phyloP scores from a whole-genome alignment of 2,329 filamentous ascomycete species.

The Fusarium compactum region DNA sequence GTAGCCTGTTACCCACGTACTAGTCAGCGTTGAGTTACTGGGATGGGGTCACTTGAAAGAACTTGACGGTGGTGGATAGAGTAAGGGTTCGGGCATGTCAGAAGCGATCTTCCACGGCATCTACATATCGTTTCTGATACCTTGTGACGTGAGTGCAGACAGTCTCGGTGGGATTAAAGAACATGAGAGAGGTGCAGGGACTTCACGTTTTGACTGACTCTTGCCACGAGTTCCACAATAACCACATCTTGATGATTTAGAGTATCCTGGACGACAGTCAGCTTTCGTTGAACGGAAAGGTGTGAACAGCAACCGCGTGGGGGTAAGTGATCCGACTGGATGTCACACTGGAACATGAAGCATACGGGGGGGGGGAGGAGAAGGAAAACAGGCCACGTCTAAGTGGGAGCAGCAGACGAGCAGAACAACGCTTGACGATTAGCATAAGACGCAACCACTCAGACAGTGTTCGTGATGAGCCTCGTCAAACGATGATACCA shows the following conservation, averaged over 20 bases:
- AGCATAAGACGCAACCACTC: background rate
- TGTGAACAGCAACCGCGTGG: slow-evolving; percentile 34
- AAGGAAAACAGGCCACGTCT: slow-evolving; percentile 3
- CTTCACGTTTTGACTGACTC: slow-evolving; percentile 63
- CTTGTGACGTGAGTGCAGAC: slow-evolving; percentile 15
- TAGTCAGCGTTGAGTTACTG: slow-evolving; percentile 39
- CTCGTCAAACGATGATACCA: slow-evolving; percentile 11
- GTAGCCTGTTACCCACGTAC: slow-evolving; percentile 65
- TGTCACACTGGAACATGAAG: slow-evolving; percentile 8
- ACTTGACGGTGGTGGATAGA: background rate
- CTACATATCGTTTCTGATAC: background rate
- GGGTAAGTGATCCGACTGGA: slow-evolving; percentile 33
- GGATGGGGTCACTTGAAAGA: slow-evolving; percentile 8
- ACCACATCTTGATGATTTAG: slow-evolving; percentile 64
- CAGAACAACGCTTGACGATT: slow-evolving; percentile 1
- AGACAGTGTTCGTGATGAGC: background rate
- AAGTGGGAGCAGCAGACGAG: background rate
- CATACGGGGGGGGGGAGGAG: slow-evolving; percentile 21
- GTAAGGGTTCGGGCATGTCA: slow-evolving; percentile 5
- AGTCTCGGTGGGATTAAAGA: background rate
- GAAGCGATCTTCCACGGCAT: slow-evolving; percentile 19
- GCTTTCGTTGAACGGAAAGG: slow-evolving; percentile 25
- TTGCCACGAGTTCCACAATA: slow-evolving; percentile 63
- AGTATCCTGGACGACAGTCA: slow-evolving; percentile 59
- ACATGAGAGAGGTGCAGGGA: slow-evolving; percentile 16